Evolutionary conservation across 164 flowering plant genomes (phyloP).

Genomic region (Dillenia turbinata): DNA sequence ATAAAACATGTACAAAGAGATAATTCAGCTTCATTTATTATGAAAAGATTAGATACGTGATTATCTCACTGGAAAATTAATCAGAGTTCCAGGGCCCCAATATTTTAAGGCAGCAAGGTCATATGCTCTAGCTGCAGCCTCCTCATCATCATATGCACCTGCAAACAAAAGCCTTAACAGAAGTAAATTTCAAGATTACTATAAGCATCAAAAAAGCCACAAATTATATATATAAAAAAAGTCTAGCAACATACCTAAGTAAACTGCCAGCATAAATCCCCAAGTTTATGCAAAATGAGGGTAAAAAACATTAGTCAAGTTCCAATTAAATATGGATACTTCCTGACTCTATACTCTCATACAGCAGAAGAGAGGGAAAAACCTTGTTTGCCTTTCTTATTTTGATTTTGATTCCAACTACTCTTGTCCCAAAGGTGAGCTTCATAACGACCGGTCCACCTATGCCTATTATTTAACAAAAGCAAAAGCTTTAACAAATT

Average conservation of each 20-base stretch:
- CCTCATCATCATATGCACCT: slow-evolving; percentile 99
- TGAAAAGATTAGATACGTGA: background rate
- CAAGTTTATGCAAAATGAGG: no score
- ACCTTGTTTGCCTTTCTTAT: slow-evolving; percentile 99
- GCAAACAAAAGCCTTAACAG: slow-evolving; percentile 1
- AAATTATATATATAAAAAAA: background rate
- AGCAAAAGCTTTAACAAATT: slow-evolving; percentile 8
- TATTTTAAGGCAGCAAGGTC: slow-evolving; percentile 99
- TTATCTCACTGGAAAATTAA: slow-evolving; percentile 91
- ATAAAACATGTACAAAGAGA: background rate
- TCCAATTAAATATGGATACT: no score
- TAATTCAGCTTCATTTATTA: no score
- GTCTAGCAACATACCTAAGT: slow-evolving; percentile 58
- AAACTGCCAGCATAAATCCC: slow-evolving; percentile 43
- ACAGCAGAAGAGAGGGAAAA: slow-evolving; percentile 2
- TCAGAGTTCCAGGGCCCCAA: slow-evolving; percentile 99
- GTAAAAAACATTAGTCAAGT: no score
- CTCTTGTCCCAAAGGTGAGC: slow-evolving; percentile 99
- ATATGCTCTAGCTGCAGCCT: slow-evolving; percentile 99
- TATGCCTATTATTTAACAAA: slow-evolving; percentile 53
- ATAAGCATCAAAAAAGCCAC: background rate
- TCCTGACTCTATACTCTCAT: no score
- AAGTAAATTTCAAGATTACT: background rate
- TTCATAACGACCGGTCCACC: slow-evolving; percentile 99
- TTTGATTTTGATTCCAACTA: slow-evolving; percentile 98